Conservation (phyloP, 371 early-diverging fungal genomes). For the Circinella minor region DNA sequence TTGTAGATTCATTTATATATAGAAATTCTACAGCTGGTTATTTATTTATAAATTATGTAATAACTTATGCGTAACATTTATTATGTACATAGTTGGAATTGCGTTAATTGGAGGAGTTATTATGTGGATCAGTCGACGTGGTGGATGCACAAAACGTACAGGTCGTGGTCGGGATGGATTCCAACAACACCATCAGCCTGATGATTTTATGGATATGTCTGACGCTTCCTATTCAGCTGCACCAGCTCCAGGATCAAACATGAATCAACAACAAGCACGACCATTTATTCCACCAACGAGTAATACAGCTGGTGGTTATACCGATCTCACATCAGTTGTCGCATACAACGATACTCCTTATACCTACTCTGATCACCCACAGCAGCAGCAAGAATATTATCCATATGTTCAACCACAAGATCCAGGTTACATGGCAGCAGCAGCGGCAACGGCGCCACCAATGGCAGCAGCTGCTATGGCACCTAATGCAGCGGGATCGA, state of each 20-base stretch:
- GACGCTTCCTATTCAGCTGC: background rate
- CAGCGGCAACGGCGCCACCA: constrained; percentile 2
- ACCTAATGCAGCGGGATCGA: background rate
- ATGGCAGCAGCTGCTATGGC: constrained; percentile 5
- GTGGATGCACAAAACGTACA: constrained; percentile 36
- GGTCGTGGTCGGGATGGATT: constrained; percentile 19
- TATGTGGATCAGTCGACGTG: constrained; percentile 38
- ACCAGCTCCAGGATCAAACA: background rate
- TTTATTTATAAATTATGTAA: background rate
- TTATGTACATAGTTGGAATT: constrained; percentile 32
- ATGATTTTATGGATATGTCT: constrained; percentile 23
- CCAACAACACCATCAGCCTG: constrained; percentile 21
- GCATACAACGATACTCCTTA: constrained; percentile 3
- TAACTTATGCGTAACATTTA: constrained; percentile 6
- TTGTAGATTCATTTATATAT: background rate
- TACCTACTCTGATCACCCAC: constrained; percentile 11
- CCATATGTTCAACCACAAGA: background rate
- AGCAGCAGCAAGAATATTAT: background rate
- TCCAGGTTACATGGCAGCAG: constrained; percentile 3
- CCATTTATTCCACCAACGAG: constrained; percentile 16
- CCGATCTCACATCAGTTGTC: background rate
- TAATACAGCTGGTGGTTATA: background rate
- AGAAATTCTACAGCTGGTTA: background rate
- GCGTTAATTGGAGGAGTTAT: constrained; percentile 44
- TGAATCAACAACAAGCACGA: constrained; percentile 13